A percentile compares a stretch with the other conserved stretches of the same genome.
Conservation (phyloP, 345 rosid genomes). For the Limnanthes douglasii region DNA sequence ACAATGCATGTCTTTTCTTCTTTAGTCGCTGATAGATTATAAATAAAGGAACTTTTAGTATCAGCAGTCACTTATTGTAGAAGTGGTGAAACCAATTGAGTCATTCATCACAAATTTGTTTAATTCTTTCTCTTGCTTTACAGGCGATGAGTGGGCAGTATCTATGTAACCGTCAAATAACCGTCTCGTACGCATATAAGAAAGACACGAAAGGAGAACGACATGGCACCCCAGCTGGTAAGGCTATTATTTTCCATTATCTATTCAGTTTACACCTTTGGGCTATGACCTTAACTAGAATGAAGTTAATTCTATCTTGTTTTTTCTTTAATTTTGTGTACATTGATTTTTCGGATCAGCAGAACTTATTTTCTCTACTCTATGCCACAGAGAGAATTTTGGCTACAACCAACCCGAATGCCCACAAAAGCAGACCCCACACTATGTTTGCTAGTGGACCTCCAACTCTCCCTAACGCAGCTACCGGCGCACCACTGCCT, state of each 20-base stretch:
- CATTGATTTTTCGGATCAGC: background rate
- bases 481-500: slow-evolving; percentile 59
- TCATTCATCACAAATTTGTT: too few species aligned
- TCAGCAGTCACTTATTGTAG: too few species aligned
- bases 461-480: slow-evolving; percentile 33
- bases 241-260: slow-evolving; percentile 4
- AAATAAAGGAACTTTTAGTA: too few species aligned
- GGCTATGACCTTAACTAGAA: background rate
- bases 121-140: slow-evolving; percentile 5
- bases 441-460: slow-evolving; percentile 92
- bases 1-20: too few species aligned
- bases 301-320: background rate
- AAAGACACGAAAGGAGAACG: slow-evolving; percentile 99
- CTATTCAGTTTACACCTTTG: background rate
- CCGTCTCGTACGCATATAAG: slow-evolving; percentile 95
- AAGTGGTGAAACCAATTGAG: too few species aligned
- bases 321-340: slow-evolving; percentile 2
- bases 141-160: slow-evolving; percentile 98
- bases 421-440: slow-evolving; percentile 89
- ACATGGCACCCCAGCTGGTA: slow-evolving; percentile 98
- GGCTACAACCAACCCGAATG: slow-evolving; percentile 82
- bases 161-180: slow-evolving; percentile 92
- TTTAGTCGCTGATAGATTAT: too few species aligned
- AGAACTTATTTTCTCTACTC: background rate
- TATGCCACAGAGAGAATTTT: slow-evolving; percentile 76